phyloP scores from a whole-genome alignment of 1,284 basidiomycete genomes.

The Testicularia cyperi region DNA sequence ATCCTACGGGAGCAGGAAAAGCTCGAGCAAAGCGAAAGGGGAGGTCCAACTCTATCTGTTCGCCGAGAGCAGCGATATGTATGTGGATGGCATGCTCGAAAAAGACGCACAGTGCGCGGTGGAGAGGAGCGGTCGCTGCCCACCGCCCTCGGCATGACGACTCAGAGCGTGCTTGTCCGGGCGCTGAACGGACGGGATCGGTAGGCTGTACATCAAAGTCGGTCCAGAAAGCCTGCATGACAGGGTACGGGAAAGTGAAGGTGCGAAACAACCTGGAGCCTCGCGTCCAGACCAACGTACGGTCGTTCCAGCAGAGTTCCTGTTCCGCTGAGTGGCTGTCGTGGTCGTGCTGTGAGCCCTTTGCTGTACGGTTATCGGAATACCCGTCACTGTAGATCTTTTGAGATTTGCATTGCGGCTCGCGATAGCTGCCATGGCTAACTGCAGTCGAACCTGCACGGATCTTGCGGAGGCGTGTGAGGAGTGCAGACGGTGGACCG shows the following conservation, averaged over 20 bases:
- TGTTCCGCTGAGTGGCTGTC: constrained; percentile 1
- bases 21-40: constrained; percentile 36
- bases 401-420: too few species aligned
- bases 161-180: background rate
- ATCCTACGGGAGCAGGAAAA: constrained; percentile 34
- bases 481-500: constrained; percentile 8
- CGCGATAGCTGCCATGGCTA: constrained; percentile 8
- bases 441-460: constrained; percentile 22
- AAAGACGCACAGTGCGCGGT: constrained; percentile 45
- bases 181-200: constrained; percentile 2
- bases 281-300: constrained; percentile 37
- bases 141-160: too few species aligned
- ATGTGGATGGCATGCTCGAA: constrained; percentile 44
- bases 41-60: constrained; percentile 40
- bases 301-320: constrained; percentile 40
- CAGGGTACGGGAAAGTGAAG: constrained; percentile 29
- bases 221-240: constrained; percentile 48
- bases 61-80: constrained; percentile 40
- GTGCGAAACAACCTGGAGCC: constrained; percentile 31
- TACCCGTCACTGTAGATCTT: too few species aligned
- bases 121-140: too few species aligned
- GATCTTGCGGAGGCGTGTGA: constrained; percentile 22
- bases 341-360: background rate
- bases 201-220: constrained; percentile 23
- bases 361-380: background rate